Evolutionary conservation across 2,329 filamentous ascomycete species (phyloP).

Genomic region (Alternaria solani): DNA sequence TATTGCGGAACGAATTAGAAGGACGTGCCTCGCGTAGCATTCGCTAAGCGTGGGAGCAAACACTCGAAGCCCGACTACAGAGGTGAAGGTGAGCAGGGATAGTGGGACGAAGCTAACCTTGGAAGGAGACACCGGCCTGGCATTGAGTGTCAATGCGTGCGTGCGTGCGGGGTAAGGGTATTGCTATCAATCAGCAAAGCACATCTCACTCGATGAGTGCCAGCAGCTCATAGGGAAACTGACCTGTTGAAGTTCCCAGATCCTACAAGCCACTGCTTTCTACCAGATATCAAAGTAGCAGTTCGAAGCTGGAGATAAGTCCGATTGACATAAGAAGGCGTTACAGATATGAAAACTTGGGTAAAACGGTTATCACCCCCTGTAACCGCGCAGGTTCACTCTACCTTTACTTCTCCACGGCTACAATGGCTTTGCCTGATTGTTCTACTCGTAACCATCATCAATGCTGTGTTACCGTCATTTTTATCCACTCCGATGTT

Average conservation of each 20-base stretch:
- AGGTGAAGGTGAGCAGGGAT: neutral
- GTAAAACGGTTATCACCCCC: neutral
- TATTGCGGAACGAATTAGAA: no score
- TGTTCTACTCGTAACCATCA: neutral
- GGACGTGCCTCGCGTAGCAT: neutral
- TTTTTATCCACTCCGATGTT: neutral
- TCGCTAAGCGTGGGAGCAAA: neutral
- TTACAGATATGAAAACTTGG: neutral
- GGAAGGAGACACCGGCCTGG: no score
- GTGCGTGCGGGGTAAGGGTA: neutral
- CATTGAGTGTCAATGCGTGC: neutral
- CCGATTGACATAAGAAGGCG: neutral
- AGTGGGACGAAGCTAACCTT: neutral
- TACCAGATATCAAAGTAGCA: neutral
- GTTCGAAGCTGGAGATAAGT: neutral
- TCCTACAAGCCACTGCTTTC: no score
- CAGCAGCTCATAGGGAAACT: no score
- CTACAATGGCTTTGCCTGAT: neutral
- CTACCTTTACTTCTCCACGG: neutral
- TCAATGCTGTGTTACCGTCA: neutral
- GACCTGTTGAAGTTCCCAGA: no score
- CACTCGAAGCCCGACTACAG: no score
- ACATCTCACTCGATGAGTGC: neutral
- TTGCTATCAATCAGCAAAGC: neutral
- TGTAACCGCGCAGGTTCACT: neutral